phyloP scores from a whole-genome alignment of 306 rosid species.

The Dalbergia oliveri region DNA sequence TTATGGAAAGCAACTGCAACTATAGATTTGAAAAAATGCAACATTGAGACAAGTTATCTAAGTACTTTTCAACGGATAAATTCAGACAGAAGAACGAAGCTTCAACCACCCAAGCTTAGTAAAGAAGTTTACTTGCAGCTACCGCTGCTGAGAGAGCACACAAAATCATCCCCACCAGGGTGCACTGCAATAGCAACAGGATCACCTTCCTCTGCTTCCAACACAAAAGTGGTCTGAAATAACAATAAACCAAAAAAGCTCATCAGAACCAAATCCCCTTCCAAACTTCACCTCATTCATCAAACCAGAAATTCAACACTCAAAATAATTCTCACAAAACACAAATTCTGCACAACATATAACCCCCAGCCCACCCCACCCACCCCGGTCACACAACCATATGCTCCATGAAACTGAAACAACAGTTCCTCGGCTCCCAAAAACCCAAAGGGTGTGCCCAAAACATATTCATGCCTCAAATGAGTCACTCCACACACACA shows the following conservation, averaged over 20 bases:
- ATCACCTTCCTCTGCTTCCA: conserved; percentile 91
- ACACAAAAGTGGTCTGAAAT: conserved; percentile 68
- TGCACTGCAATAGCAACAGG: conserved; percentile 84
- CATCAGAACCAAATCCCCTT: conserved; percentile 25
- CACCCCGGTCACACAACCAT: neutral
- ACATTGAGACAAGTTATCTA: conserved; percentile 9
- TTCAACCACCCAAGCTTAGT: neutral
- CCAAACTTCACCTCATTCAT: conserved; percentile 10
- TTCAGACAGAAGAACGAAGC: conserved; percentile 1
- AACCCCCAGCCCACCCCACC: neutral
- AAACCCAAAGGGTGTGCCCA: conserved; percentile 34
- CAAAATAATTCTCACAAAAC: conserved; percentile 21
- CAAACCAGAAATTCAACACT: conserved; percentile 25
- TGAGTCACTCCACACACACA: neutral
- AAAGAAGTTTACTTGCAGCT: conserved; percentile 86
- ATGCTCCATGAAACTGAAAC: neutral
- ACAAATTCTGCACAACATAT: conserved; percentile 28
- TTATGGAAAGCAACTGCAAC: conserved; percentile 1
- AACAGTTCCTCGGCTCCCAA: conserved; percentile 23
- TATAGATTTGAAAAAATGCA: conserved; percentile 15
- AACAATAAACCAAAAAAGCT: conserved; percentile 12
- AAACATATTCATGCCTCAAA: neutral
- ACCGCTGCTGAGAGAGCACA: conserved; percentile 83
- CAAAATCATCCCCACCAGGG: conserved; percentile 80
- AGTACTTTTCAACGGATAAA: conserved; percentile 10